A percentile compares a stretch with the other conserved stretches of the same genome.
phyloP scores from a whole-genome alignment of 257 asterid species.

The Nicotiana obtusifolia region DNA sequence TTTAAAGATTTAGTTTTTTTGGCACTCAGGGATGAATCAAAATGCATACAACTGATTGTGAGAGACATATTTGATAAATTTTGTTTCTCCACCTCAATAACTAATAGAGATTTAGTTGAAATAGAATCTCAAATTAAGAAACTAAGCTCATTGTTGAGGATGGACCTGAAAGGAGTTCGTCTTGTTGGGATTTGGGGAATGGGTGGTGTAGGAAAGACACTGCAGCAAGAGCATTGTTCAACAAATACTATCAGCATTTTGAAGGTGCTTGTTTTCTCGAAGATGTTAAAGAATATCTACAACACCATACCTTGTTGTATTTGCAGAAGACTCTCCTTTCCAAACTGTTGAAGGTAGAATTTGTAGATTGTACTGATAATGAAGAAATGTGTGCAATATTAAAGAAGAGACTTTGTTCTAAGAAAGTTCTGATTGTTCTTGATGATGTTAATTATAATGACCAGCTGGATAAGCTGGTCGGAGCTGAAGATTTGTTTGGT shows the following conservation, averaged over 20 bases:
- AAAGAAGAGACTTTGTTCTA: not conserved
- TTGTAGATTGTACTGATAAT: not conserved
- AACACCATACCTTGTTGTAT: not conserved
- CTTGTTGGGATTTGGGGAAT: too few relatives aligned
- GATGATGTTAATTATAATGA: not conserved
- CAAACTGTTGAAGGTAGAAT: not conserved
- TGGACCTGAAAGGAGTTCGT: not conserved
- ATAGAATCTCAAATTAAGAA: not conserved
- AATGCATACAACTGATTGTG: not conserved
- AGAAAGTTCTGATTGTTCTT: constrained; percentile 3
- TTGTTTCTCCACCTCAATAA: not conserved
- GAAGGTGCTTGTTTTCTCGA: not conserved
- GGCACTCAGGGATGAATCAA: not conserved
- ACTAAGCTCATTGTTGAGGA: not conserved
- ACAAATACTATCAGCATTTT: not conserved
- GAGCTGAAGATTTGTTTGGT: not conserved
- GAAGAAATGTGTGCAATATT: not conserved
- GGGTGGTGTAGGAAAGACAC: not conserved
- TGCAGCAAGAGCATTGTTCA: not conserved
- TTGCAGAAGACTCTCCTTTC: not conserved
- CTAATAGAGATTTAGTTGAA: not conserved
- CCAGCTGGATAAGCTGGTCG: not conserved
- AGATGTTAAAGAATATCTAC: not conserved
- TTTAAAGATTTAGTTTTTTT: not conserved
- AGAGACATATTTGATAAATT: not conserved